Conservation (phyloP, 257 asterid genomes). For the Nicotiana noctiflora region DNA sequence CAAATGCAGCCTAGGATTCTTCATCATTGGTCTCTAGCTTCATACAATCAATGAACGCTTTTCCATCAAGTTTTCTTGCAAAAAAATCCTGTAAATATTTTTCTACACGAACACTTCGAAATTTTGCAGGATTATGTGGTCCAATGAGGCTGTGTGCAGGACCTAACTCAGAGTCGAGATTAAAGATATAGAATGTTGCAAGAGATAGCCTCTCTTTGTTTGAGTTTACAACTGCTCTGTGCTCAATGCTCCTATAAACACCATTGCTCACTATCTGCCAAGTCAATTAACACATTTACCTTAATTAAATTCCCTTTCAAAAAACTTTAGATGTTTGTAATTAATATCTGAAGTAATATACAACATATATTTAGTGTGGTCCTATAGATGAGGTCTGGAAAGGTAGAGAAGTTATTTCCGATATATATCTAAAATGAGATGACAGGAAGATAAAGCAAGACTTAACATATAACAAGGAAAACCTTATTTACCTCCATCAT, state of each 20-base stretch:
- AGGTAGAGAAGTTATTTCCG: no score
- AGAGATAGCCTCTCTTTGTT: conserved; percentile 40
- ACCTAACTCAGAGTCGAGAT: conserved; percentile 30
- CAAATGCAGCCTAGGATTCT: neutral
- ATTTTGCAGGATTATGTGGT: conserved; percentile 30
- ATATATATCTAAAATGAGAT: no score
- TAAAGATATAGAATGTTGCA: conserved; percentile 45
- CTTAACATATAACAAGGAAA: neutral
- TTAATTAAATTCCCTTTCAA: neutral
- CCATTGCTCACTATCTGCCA: conserved; percentile 50
- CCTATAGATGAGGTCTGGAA: no score
- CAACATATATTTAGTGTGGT: no score
- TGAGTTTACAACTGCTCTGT: conserved; percentile 42
- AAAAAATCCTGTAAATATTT: conserved; percentile 32
- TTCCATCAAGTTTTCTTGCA: conserved; percentile 24
- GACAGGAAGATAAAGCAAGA: neutral
- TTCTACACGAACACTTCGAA: conserved; percentile 19
- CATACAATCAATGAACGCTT: neutral
- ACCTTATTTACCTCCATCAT: conserved; percentile 40
- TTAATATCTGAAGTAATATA: no score
- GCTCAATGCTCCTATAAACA: conserved; percentile 41
- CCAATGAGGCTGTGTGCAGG: conserved; percentile 40
- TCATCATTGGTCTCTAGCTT: neutral
- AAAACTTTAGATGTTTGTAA: neutral
- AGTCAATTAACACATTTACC: neutral